Evolutionary conservation across 768 basidiomycete species (phyloP).

Genomic region (Kondoa malvinella): DNA sequence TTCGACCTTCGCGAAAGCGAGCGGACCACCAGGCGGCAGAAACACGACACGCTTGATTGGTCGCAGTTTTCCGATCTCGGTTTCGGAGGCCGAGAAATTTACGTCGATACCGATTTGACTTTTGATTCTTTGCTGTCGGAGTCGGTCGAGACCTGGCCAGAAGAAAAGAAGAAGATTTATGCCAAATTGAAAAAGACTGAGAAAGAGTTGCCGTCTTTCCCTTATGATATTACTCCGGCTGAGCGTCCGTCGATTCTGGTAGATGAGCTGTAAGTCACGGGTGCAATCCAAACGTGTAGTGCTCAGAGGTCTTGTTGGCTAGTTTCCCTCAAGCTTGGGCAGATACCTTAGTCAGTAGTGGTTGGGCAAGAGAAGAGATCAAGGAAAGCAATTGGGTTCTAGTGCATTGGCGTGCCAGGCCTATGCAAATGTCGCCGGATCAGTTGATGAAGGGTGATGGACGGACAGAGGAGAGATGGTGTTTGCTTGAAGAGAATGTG

Average conservation of each 20-base stretch:
- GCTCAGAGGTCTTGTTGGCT: too few relatives aligned
- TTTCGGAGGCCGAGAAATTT: constrained; percentile 25
- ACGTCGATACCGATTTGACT: constrained; percentile 38
- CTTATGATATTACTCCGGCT: constrained; percentile 82
- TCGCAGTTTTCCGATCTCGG: constrained; percentile 21
- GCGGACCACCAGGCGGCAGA: constrained; percentile 40
- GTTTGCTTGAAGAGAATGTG: constrained; percentile 87
- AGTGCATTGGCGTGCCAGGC: constrained; percentile 74
- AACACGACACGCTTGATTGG: constrained; percentile 25
- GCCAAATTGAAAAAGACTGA: constrained; percentile 72
- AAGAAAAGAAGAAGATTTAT: constrained; percentile 52
- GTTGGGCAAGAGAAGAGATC: constrained; percentile 26
- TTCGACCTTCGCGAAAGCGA: constrained; percentile 88
- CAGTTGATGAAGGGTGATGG: constrained; percentile 40
- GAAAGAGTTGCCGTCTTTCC: constrained; percentile 60
- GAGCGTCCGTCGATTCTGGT: constrained; percentile 37
- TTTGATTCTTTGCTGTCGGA: constrained; percentile 47
- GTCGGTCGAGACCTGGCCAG: constrained; percentile 45
- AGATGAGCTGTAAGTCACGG: too few relatives aligned
- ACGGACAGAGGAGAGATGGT: constrained; percentile 50
- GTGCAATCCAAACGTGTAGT: too few relatives aligned
- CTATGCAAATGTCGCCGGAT: constrained; percentile 29
- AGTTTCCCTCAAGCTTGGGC: constrained; percentile 59
- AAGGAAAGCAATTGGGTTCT: constrained; percentile 33
- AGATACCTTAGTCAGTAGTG: constrained; percentile 28